Evolutionary conservation across 2,329 filamentous ascomycete genomes (phyloP), one percentile per base, ranked within the genome.

Genomic region (Boeremia exigua): DNA sequence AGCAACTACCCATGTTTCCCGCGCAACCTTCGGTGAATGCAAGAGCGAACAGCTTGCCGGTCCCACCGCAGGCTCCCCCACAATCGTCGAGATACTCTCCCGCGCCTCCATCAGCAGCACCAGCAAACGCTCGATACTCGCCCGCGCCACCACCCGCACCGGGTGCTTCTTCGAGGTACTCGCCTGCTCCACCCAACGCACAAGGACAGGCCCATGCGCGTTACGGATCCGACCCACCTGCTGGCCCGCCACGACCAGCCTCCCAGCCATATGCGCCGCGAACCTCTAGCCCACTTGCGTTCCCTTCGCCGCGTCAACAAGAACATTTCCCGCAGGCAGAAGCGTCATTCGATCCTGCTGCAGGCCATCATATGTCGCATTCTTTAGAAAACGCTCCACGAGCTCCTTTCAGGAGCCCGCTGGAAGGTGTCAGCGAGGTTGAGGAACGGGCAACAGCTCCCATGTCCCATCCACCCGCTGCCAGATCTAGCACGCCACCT

Each of bases 251-350:
- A 39, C 69, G 68, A 48, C 68, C 79, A 71, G 59, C 75, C 71
- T 65, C 75, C 12, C 77, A 85, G 57, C 79, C 82, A 4, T 88
- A 87, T 69, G 83, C 85, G 37, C 86, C 86, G 15, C 80, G 86
- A 52, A 88, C 85, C 6, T 88, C 85, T n/a, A 88, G 86, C 69
- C 86, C 86, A 14, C 76, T 88, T 14, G 85, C 85, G 29, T 81
- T 82, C 45, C 73, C 75, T 29, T 43, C 53, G 40, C 69, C 75
- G 25, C 73, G 77, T 10, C 72, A 72, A 11, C 61, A 63, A 4
- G 60, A 67, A 19, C 60, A 66, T 30, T 46, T 37, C 40, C 23
- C 38, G 10, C 34, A 30, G 29, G 52, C 42, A 34, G 48, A 45
- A 29, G n/a, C 38, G 19, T 11, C 44, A 12, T 38, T 38, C 23